Conservation (phyloP, 2,329 filamentous ascomycete genomes). For the Exophiala xenobiotica region DNA sequence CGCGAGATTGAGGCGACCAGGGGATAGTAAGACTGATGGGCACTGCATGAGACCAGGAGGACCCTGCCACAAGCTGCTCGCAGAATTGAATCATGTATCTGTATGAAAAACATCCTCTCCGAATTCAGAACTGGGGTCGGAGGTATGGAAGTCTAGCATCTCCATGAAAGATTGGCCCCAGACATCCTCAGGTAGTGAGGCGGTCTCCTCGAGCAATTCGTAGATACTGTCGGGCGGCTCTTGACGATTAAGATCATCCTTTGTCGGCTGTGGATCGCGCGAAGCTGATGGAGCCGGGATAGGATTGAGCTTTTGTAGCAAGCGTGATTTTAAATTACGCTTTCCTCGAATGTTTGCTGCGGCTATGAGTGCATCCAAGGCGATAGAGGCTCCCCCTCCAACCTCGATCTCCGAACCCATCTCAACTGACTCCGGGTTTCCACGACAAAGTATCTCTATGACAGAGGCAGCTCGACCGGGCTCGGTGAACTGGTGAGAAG, state of each 20-base stretch:
- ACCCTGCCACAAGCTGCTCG: no score
- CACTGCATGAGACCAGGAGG: no score
- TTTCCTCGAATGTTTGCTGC: constrained; percentile 9
- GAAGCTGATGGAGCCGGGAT: background rate
- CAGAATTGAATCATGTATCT: no score
- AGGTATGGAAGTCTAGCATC: constrained; percentile 12
- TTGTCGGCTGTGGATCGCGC: background rate
- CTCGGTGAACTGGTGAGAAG: constrained; percentile 8
- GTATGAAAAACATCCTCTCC: background rate
- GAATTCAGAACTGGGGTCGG: background rate
- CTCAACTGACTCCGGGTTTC: background rate
- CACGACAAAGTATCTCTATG: constrained; percentile 5
- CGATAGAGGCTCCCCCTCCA: constrained; percentile 4
- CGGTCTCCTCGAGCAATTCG: background rate
- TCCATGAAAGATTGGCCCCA: constrained; percentile 16
- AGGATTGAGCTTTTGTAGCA: constrained; percentile 10
- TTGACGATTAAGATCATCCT: background rate
- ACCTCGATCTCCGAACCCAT: background rate
- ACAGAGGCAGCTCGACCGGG: constrained; percentile 14
- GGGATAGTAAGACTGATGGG: no score
- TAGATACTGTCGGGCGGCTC: background rate
- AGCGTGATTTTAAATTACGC: constrained; percentile 1
- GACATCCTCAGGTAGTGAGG: constrained; percentile 1
- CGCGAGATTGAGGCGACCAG: no score
- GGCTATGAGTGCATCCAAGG: constrained; percentile 7